Evolutionary conservation across 2,329 filamentous ascomycete species (phyloP), one percentile per base, ranked within the genome.

Genomic region (Pestalotiopsis sp.): DNA sequence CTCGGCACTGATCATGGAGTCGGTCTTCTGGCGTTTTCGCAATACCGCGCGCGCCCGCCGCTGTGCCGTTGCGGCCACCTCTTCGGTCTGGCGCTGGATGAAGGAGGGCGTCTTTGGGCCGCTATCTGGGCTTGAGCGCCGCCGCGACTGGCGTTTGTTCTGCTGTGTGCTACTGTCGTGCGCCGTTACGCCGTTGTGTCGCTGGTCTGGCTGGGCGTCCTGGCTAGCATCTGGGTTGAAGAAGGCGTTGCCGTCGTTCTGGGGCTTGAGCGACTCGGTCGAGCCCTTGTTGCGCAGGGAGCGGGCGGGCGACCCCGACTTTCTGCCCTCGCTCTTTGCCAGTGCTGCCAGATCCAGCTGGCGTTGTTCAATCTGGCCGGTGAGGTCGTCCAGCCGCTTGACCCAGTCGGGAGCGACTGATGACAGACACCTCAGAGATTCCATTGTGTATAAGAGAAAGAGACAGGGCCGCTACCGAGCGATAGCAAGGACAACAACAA

Each of bases 391-490:
- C 59, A 91, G 83, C 25, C 87, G 84, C 69, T 81, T 81, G 49
- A 87, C 80, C 89, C 89, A 91, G 76, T 86, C 84, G 17, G 89
- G 89, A 57, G 90, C 83, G 69, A 89, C 87, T 71, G 77, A 81
- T 66, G 82, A 81, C 49, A 91, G 81, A 69, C 84, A 85, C 67
- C 81, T 84, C 67, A 91, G 79, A 36, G 88, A 85, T 69, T 91
- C 89, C 79, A 87, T 66, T 17, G 52, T 59, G 81, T 36, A 5
- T 36, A 9, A 36, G 7, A 36, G 31, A 36, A 36, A 80, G 83
- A 81, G 11, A 68, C 72, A 45, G 63, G 45, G 36, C 25, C 25
- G 27, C 39, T 12, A n/a, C 31, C 31, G 25, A 57, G 38, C 31
- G 9, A 52, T 20, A 17, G 17, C n/a, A 52, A 52, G 3, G 20